phyloP scores from a whole-genome alignment of 2,329 filamentous ascomycete species.

The Akanthomyces dipterigenus region DNA sequence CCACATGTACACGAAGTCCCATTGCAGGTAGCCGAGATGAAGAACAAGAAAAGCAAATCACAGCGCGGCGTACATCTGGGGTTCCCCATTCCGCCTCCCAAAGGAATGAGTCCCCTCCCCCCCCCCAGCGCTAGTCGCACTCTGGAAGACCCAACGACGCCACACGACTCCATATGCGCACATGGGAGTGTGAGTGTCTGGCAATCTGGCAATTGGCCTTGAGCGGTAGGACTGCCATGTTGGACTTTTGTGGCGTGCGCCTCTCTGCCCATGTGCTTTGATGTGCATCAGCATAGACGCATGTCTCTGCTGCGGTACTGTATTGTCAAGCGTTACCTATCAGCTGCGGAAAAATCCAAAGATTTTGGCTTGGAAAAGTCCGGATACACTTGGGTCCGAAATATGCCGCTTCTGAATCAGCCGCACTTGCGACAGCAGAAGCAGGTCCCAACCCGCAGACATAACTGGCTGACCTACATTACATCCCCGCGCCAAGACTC shows the following conservation, averaged over 20 bases:
- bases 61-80: background rate
- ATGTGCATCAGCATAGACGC: background rate
- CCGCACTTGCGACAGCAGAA: background rate
- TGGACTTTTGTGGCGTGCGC: background rate
- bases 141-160: background rate
- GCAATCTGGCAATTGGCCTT: background rate
- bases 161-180: background rate
- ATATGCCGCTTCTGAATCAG: background rate
- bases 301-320: background rate
- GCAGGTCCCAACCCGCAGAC: background rate
- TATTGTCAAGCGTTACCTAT: too few relatives aligned
- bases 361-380: background rate
- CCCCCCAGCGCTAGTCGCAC: background rate
- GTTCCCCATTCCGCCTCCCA: background rate
- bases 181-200: background rate
- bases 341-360: background rate
- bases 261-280: background rate
- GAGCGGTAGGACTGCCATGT: background rate
- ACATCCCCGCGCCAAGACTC: background rate
- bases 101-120: slow-evolving; percentile 3
- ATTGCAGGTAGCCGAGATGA: background rate
- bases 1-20: background rate
- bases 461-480: background rate
- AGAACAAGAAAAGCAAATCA: background rate
- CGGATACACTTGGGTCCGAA: background rate